Percentiles rank a stretch among this genome's conserved stretches.
These are phyloP conservation scores for Kazachstania africana DNA, from an alignment of 805 yeast species.

Conservation along the genomic window DNA sequence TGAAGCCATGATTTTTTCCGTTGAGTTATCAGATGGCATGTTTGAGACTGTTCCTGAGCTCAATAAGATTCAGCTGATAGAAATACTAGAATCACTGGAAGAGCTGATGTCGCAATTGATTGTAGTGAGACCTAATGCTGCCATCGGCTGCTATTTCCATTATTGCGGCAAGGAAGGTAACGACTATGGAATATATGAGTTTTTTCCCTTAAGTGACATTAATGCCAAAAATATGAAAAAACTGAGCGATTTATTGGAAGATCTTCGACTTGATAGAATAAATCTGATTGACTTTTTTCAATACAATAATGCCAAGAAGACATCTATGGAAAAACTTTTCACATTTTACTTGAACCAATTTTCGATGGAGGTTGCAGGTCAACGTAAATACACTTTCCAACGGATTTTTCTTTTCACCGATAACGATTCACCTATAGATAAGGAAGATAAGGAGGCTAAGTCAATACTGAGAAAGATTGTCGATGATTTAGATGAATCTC, in stretches of 20 bases:
- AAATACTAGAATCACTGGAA: slow-evolving; percentile 44
- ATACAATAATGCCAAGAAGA: slow-evolving; percentile 13
- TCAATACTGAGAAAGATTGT: slow-evolving; percentile 44
- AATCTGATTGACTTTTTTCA: slow-evolving; percentile 24
- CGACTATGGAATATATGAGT: slow-evolving; percentile 34
- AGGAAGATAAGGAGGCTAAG: slow-evolving; percentile 29
- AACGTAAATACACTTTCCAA: slow-evolving; percentile 38
- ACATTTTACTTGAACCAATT: slow-evolving; percentile 46
- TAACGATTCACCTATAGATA: slow-evolving; percentile 53
- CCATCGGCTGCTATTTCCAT: slow-evolving; percentile 55
- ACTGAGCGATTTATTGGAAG: slow-evolving; percentile 40
- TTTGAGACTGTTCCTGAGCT: slow-evolving; percentile 26
- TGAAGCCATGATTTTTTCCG: slow-evolving; percentile 53
- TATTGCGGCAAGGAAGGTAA: slow-evolving; percentile 36
- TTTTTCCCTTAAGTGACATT: slow-evolving; percentile 44
- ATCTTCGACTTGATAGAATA: slow-evolving; percentile 21
- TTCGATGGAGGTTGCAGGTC: slow-evolving; percentile 27
- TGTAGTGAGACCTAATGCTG: slow-evolving; percentile 54
- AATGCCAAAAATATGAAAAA: slow-evolving; percentile 46
- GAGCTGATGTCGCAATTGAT: slow-evolving; percentile 57
- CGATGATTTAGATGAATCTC: slow-evolving; percentile 45
- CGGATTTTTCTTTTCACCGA: slow-evolving; percentile 66
- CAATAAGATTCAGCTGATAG: slow-evolving; percentile 33
- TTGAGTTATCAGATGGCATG: slow-evolving; percentile 44
- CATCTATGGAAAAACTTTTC: slow-evolving; percentile 34